phyloP scores from a whole-genome alignment of 495 filamentous ascomycete species.

The Aspergillus mulundensis region DNA sequence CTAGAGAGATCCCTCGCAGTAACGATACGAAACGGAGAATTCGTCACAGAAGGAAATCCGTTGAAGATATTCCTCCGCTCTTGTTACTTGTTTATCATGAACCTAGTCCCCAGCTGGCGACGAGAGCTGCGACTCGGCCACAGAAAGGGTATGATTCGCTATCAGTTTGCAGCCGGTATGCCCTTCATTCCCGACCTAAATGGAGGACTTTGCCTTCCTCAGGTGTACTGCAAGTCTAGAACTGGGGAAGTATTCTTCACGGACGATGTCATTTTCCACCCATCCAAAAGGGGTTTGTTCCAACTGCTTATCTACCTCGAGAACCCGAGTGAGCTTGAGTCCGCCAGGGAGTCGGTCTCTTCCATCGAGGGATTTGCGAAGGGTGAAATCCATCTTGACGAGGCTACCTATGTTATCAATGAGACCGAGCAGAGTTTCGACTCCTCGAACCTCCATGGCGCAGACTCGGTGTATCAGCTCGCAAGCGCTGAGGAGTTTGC shows the following conservation, averaged over 20 bases:
- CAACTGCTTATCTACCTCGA: conserved; percentile 26
- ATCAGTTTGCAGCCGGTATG: conserved; percentile 24
- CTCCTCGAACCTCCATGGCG: background rate
- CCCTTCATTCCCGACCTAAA: conserved; percentile 28
- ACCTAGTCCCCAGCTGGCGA: conserved; percentile 29
- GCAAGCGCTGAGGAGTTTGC: conserved; percentile 23
- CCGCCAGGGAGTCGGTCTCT: conserved; percentile 3
- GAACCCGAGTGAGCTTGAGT: conserved; percentile 1
- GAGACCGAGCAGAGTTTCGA: background rate
- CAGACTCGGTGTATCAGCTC: conserved; percentile 13
- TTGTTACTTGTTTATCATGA: conserved; percentile 29
- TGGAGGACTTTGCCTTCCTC: conserved; percentile 31
- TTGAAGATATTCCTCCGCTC: conserved; percentile 31
- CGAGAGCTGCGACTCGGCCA: conserved; percentile 25
- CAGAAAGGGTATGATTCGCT: conserved; percentile 22
- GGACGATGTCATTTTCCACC: conserved; percentile 25
- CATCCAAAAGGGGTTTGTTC: conserved; percentile 18
- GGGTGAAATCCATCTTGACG: conserved; percentile 13
- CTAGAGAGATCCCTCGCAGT: conserved; percentile 29
- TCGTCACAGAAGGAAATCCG: conserved; percentile 25
- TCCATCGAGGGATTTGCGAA: conserved; percentile 15
- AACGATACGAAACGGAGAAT: conserved; percentile 32
- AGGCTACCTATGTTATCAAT: conserved; percentile 20
- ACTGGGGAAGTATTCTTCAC: conserved; percentile 16
- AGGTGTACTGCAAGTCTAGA: conserved; percentile 27